phyloP scores from a whole-genome alignment of 805 yeast genomes.

The Barnettozyma populi region DNA sequence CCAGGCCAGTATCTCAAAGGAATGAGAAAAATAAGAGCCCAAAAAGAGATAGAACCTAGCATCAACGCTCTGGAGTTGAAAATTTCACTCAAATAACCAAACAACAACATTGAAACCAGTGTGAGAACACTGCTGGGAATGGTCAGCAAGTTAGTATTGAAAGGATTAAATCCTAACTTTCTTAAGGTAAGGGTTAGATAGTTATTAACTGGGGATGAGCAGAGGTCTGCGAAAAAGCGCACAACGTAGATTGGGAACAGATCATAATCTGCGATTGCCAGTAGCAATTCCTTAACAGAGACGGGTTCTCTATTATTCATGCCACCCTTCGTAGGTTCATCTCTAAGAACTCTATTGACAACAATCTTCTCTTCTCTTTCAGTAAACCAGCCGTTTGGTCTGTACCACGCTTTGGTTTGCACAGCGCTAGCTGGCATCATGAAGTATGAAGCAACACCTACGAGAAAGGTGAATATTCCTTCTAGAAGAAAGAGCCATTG shows the following conservation, averaged over 20 bases:
- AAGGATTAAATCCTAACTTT: constrained; percentile 46
- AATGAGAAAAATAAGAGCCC: constrained; percentile 33
- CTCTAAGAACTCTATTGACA: constrained; percentile 53
- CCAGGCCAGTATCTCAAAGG: constrained; percentile 37
- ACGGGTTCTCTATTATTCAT: constrained; percentile 59
- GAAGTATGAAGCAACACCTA: constrained; percentile 44
- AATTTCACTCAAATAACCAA: constrained; percentile 35
- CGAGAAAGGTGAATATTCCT: constrained; percentile 48
- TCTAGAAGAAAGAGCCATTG: constrained; percentile 61
- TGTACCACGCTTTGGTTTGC: constrained; percentile 44
- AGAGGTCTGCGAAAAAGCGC: constrained; percentile 39
- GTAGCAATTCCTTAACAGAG: constrained; percentile 32
- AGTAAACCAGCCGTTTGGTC: constrained; percentile 47
- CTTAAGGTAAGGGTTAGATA: constrained; percentile 48
- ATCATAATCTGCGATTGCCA: constrained; percentile 43
- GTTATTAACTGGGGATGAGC: constrained; percentile 30
- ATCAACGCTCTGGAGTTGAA: constrained; percentile 29
- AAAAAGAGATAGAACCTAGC: constrained; percentile 26
- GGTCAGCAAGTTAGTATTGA: constrained; percentile 44
- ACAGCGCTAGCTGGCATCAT: constrained; percentile 53
- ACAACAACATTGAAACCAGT: constrained; percentile 30
- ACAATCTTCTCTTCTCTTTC: constrained; percentile 52
- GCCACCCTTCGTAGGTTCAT: constrained; percentile 61
- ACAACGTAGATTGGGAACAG: constrained; percentile 49
- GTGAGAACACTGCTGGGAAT: constrained; percentile 43